Evolutionary conservation across 106 monocot species (phyloP).

Genomic region (Narthecium ossifragum): DNA sequence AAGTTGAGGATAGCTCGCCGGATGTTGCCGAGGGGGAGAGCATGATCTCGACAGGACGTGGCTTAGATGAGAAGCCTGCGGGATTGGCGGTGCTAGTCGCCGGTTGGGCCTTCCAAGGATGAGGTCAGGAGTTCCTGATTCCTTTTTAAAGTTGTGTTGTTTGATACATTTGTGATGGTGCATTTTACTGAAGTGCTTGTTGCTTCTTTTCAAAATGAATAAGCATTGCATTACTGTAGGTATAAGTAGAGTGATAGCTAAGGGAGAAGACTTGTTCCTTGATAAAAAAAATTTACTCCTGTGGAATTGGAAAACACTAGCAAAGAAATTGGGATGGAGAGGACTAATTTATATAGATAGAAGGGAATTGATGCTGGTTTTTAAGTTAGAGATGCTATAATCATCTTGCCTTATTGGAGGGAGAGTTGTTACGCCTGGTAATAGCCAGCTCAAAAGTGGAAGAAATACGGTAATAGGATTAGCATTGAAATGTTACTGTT

Average conservation of each 20-base stretch:
- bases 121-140: neutral
- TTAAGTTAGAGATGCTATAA: no score
- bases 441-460: no score
- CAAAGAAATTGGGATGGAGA: no score
- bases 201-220: neutral
- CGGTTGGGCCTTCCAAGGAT: neutral
- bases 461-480: no score
- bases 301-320: neutral
- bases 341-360: no score
- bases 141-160: neutral
- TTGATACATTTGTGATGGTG: no score
- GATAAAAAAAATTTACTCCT: neutral
- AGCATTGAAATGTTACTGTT: no score
- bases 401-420: no score
- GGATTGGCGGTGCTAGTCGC: neutral
- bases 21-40: neutral
- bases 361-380: no score
- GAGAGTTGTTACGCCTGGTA: no score
- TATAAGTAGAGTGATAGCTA: neutral
- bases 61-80: neutral
- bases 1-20: neutral
- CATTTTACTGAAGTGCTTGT: no score
- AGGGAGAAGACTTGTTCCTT: neutral
- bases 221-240: neutral
- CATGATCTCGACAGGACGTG: neutral